Percentiles rank a stretch among this genome's conserved stretches.
phyloP scores from a whole-genome alignment of 345 rosid species.

The Dipteronia dyeriana region DNA sequence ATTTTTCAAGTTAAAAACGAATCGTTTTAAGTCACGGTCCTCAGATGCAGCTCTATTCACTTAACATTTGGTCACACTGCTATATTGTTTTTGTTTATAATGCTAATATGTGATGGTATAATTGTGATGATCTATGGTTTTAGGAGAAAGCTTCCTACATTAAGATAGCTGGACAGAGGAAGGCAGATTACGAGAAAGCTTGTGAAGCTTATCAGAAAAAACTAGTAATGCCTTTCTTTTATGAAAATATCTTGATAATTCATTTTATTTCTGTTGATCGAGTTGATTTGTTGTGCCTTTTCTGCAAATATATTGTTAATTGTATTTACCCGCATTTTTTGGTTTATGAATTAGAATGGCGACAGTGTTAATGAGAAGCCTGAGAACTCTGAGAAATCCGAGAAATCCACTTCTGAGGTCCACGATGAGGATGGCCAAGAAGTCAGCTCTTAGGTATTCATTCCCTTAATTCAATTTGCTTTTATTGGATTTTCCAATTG shows the following conservation, averaged over 20 bases:
- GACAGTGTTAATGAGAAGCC: conserved; percentile 10
- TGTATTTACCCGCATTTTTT: not conserved
- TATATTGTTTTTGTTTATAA: not conserved
- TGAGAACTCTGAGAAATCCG: conserved; percentile 27
- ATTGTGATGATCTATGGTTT: not conserved
- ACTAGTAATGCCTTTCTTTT: conserved; percentile 19
- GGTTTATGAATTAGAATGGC: conserved; percentile 9
- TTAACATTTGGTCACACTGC: not conserved
- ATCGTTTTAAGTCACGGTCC: not conserved
- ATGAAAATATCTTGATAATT: not conserved
- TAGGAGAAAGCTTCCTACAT: conserved; percentile 41
- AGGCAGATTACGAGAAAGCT: conserved; percentile 41
- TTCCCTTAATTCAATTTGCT: not conserved
- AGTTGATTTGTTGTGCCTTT: not conserved
- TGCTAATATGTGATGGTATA: not conserved
- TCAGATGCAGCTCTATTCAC: not conserved
- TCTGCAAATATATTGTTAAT: not conserved
- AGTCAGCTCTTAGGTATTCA: conserved; percentile 38
- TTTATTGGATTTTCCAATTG: not conserved
- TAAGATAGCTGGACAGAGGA: conserved; percentile 33
- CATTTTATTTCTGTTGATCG: not conserved
- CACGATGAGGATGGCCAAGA: conserved; percentile 31
- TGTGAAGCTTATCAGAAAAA: conserved; percentile 29
- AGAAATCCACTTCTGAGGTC: conserved; percentile 32
- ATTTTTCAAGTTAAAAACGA: too few species aligned